Percentiles rank a stretch among this genome's conserved stretches.
Conservation (phyloP, 2,329 filamentous ascomycete species). For the Coleophoma crateriformis region DNA sequence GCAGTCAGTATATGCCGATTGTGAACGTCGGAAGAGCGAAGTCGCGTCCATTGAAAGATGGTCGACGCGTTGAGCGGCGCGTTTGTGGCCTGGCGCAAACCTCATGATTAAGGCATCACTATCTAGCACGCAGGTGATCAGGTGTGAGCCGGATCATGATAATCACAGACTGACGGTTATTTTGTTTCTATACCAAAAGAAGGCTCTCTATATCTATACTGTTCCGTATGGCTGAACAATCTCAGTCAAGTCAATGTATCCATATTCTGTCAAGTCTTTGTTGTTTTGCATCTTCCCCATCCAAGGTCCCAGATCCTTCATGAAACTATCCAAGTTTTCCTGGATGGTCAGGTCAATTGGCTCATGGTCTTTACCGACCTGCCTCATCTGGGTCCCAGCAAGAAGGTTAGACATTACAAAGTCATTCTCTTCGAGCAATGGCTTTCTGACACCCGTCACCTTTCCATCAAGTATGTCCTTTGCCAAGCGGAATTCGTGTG, state of each 20-base stretch:
- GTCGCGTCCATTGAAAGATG: too few relatives aligned
- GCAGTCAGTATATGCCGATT: too few relatives aligned
- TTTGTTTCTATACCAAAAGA: too few relatives aligned
- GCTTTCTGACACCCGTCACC: constrained; percentile 41
- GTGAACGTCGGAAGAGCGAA: too few relatives aligned
- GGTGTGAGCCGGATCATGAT: too few relatives aligned
- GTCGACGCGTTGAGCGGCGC: too few relatives aligned
- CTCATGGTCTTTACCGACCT: constrained; percentile 45
- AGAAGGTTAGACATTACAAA: constrained; percentile 31
- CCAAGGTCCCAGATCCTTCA: constrained; percentile 42
- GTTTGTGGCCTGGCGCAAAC: too few relatives aligned
- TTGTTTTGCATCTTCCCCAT: constrained; percentile 32
- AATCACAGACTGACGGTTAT: too few relatives aligned
- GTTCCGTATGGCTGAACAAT: constrained; percentile 12
- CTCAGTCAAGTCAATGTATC: constrained; percentile 33
- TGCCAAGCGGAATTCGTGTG: constrained; percentile 36
- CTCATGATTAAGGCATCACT: too few relatives aligned
- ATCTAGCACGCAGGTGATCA: too few relatives aligned
- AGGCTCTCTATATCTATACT: too few relatives aligned
- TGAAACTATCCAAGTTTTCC: constrained; percentile 40
- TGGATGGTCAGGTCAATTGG: constrained; percentile 45
- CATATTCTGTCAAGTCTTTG: constrained; percentile 31
- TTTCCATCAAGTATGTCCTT: constrained; percentile 34
- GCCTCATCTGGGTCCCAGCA: constrained; percentile 24
- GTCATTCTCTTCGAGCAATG: constrained; percentile 41